Percentiles rank a stretch among this genome's conserved stretches.
phyloP scores from a whole-genome alignment of 2,329 filamentous ascomycete species.

The Trichoderma atrobrunneum region DNA sequence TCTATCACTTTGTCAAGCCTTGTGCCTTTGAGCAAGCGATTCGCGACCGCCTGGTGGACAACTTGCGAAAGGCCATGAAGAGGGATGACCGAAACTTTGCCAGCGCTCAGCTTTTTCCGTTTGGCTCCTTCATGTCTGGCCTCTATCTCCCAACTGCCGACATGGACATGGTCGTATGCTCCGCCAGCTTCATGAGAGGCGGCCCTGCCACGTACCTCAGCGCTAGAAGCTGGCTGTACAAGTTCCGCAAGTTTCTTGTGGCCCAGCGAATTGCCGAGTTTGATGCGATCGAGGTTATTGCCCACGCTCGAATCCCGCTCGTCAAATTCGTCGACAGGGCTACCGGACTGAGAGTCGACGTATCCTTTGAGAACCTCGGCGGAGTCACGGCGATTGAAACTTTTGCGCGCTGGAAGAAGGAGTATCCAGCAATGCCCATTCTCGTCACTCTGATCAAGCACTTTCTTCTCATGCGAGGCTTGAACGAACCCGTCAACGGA shows the following conservation, averaged over 20 bases:
- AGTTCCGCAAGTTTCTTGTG: slow-evolving; percentile 60
- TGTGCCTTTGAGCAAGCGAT: slow-evolving; percentile 72
- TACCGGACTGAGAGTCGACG: slow-evolving; percentile 81
- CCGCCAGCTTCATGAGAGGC: slow-evolving; percentile 52
- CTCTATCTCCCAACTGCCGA: slow-evolving; percentile 72
- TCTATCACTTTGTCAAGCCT: slow-evolving; percentile 81
- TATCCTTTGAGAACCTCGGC: slow-evolving; percentile 90
- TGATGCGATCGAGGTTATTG: slow-evolving; percentile 64
- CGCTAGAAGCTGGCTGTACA: slow-evolving; percentile 57
- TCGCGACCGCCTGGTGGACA: slow-evolving; percentile 67
- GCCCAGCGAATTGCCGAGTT: slow-evolving; percentile 54
- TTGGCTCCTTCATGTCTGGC: slow-evolving; percentile 92
- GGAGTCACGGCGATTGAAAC: slow-evolving; percentile 78
- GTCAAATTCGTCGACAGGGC: slow-evolving; percentile 81
- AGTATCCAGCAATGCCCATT: slow-evolving; percentile 81
- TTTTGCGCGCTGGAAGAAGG: slow-evolving; percentile 73
- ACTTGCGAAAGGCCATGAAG: slow-evolving; percentile 61
- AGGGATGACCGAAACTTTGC: slow-evolving; percentile 48
- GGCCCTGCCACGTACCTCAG: slow-evolving; percentile 47
- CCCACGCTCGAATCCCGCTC: slow-evolving; percentile 79
- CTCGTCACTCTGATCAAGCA: slow-evolving; percentile 90
- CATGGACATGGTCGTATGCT: slow-evolving; percentile 87
- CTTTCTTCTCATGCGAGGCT: slow-evolving; percentile 79
- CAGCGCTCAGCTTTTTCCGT: slow-evolving; percentile 66
- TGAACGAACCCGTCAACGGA: slow-evolving; percentile 89